Conservation (phyloP, 352 stramenopile genomes). For the Pythium rhizo-oryzae region DNA sequence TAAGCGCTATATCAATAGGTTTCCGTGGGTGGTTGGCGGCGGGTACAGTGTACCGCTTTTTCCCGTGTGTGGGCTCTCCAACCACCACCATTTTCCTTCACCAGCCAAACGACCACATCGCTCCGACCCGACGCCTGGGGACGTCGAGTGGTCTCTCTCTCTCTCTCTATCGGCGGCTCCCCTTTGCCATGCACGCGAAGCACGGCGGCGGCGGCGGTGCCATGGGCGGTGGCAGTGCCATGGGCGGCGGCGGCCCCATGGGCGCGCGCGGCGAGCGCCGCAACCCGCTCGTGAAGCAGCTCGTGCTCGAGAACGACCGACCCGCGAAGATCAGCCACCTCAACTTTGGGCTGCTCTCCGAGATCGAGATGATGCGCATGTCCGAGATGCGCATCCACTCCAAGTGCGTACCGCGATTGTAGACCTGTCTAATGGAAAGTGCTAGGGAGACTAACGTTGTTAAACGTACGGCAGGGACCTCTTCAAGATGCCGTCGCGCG, state of each 20-base stretch:
- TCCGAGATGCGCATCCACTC: constrained; percentile 94
- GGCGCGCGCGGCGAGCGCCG: constrained; percentile 56
- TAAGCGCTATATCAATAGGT: constrained; percentile 1
- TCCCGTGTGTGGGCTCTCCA: neutral
- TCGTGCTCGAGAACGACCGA: constrained; percentile 88
- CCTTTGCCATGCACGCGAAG: constrained; percentile 23
- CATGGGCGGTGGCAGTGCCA: constrained; percentile 17
- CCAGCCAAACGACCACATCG: constrained; percentile 8
- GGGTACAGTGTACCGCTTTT: constrained; percentile 14
- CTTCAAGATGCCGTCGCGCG: constrained; percentile 96
- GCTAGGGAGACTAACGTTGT: neutral
- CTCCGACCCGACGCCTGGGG: neutral
- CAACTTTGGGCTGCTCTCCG: constrained; percentile 97
- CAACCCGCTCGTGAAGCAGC: constrained; percentile 89
- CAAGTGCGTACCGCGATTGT: constrained; percentile 42
- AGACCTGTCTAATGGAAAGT: neutral
- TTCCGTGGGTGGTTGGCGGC: neutral
- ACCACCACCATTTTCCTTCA: constrained; percentile 12
- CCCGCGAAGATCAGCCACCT: constrained; percentile 97
- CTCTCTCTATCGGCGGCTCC: neutral
- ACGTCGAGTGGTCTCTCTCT: neutral
- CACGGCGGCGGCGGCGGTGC: constrained; percentile 20
- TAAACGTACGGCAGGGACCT: constrained; percentile 82
- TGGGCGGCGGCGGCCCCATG: constrained; percentile 19
- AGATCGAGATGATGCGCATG: constrained; percentile 96